Evolutionary conservation across 176 grass and related monocot species (phyloP), one percentile per base, ranked within the genome.

Genomic region (Metroxylon sagu): DNA sequence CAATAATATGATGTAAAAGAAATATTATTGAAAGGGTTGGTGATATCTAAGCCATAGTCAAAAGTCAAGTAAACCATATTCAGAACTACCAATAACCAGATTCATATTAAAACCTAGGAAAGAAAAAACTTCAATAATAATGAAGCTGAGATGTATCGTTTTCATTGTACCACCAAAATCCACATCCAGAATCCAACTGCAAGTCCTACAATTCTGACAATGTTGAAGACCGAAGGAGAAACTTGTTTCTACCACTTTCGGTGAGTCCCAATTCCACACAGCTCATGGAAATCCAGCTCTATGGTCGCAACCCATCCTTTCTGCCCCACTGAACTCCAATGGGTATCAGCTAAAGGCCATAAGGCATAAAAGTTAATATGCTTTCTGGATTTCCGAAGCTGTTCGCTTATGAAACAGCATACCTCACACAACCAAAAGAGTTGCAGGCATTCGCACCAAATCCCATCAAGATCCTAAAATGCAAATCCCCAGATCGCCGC

Each of bases 391-490:
- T 48, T 63, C 19, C 15, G 18, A 57, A 80, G 48, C 83, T 83
- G 72, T 65, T 77, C 68, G 14, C 76, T 73, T 70, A 83, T 80
- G 65, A 80, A 83, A 50, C 54, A 64, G 66, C 80, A 84, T 89
- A 89, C 80, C 81, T 89, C 81, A 74, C 65, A 73, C 62, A 74
- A 89, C 64, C 72, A 89, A 80, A 79, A 83, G 2, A 30, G 71
- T 72, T 64, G 85, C 64, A 80, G 68, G 70, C 59, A 64, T 28
- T 65, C 17, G 49, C 67, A 65, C 71, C 69, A 87, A 67, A 83
- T 88, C 65, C 53, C 81, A 89, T 80, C 69, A 77, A 77, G 76
- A 80, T 84, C 77, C 77, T 84, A 89, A 80, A 71, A 78, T 17
- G 70, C 74, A 89, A 89, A 89, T 84, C 77, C 80, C 70, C 56